Percentiles rank a stretch among this genome's conserved stretches.
These are phyloP conservation scores for Backusella tarrabulga DNA, from an alignment of 192 early-diverging fungal species.

Conservation along the genomic window DNA sequence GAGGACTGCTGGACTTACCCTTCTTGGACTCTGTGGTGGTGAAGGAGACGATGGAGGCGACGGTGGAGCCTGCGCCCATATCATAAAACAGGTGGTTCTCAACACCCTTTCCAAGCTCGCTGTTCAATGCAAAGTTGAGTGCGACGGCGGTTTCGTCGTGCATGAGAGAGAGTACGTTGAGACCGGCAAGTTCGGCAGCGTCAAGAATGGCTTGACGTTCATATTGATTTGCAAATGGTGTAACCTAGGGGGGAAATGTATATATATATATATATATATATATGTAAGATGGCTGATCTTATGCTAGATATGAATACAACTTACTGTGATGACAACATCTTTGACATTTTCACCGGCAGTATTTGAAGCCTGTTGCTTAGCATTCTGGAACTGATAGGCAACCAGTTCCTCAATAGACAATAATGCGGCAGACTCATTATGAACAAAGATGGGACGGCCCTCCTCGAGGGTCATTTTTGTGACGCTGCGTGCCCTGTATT, in stretches of 20 bases:
- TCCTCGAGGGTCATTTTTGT: conserved; percentile 78
- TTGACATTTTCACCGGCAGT: conserved; percentile 73
- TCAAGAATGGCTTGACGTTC: conserved; percentile 93
- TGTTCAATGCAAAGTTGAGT: conserved; percentile 85
- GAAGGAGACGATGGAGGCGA: conserved; percentile 85
- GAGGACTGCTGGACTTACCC: conserved; percentile 53
- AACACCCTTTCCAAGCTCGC: conserved; percentile 60
- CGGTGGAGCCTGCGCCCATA: conserved; percentile 95
- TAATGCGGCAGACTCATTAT: conserved; percentile 45
- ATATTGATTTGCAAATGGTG: conserved; percentile 85
- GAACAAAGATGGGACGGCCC: conserved; percentile 64
- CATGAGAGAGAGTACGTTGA: conserved; percentile 80
- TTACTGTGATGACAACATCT: conserved; percentile 91
- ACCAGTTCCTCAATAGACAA: conserved; percentile 87
- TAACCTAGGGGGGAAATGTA: conserved; percentile 53
- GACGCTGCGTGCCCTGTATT: conserved; percentile 73
- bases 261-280: neutral
- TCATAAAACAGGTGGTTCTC: conserved; percentile 93
- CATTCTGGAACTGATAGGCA: conserved; percentile 90
- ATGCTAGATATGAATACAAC: conserved; percentile 1
- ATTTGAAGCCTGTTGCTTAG: conserved; percentile 78
- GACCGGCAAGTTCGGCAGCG: conserved; percentile 86
- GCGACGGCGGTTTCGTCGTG: conserved; percentile 97
- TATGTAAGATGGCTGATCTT: too few relatives aligned
- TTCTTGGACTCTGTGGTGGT: conserved; percentile 57